A percentile compares a stretch with the other conserved stretches of the same genome.
These are phyloP conservation scores for Beta macrorhiza DNA, from an alignment of 179 eudicot species.

Conservation along the genomic window DNA sequence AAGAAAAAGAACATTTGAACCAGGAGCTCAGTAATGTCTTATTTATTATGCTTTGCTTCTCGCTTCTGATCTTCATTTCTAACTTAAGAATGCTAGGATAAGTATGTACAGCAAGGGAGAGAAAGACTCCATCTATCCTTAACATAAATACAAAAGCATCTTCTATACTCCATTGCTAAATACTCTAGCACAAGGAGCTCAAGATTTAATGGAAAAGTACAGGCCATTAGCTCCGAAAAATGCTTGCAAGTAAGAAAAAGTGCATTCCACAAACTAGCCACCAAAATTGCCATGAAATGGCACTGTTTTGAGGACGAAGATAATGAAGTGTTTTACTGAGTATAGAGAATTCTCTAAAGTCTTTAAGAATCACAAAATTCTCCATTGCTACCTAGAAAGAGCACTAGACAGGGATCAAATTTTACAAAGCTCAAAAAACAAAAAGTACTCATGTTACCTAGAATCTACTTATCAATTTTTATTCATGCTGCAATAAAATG, in stretches of 20 bases:
- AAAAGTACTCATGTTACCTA: slow-evolving; percentile 5
- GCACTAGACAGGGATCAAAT: neutral
- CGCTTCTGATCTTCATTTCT: neutral
- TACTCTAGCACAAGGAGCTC: neutral
- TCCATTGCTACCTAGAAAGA: neutral
- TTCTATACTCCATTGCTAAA: neutral
- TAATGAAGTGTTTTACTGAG: neutral
- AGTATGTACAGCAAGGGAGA: neutral
- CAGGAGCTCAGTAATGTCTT: neutral
- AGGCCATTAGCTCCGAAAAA: neutral
- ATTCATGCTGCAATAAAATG: neutral
- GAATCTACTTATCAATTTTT: neutral
- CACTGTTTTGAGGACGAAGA: neutral
- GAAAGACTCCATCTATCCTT: neutral
- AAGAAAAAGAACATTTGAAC: no score
- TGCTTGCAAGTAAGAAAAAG: neutral
- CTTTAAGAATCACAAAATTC: neutral
- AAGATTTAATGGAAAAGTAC: neutral
- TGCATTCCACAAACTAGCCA: neutral
- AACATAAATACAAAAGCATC: neutral
- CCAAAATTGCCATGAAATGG: neutral
- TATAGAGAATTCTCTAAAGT: neutral
- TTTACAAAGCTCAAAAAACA: neutral
- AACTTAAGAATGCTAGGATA: neutral
- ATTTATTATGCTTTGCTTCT: neutral